phyloP scores from a whole-genome alignment of 2,329 filamentous ascomycete genomes.

The Myotisia sp. region DNA sequence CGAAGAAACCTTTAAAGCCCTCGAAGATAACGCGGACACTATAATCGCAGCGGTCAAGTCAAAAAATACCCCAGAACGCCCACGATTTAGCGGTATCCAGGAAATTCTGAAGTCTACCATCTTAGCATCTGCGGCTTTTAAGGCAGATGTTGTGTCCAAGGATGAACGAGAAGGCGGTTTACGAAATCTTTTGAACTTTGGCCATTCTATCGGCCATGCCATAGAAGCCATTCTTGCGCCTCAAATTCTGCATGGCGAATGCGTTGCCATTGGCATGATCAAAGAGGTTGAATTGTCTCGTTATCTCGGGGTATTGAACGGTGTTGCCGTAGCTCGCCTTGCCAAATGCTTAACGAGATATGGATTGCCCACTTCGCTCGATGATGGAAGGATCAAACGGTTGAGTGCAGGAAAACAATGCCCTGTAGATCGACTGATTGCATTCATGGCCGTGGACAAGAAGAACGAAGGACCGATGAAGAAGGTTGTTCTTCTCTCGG shows the following conservation, averaged over 20 bases:
- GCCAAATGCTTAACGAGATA: constrained; percentile 93
- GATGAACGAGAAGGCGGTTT: constrained; percentile 91
- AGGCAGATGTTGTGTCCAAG: constrained; percentile 83
- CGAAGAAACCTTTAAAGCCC: constrained; percentile 65
- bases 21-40: constrained; percentile 66
- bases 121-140: constrained; percentile 78
- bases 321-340: constrained; percentile 75
- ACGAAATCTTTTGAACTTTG: constrained; percentile 90
- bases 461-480: constrained; percentile 94
- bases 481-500: constrained; percentile 84
- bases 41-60: constrained; percentile 61
- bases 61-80: constrained; percentile 40
- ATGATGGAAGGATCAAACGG: constrained; percentile 68
- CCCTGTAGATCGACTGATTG: constrained; percentile 67
- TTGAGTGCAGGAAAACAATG: constrained; percentile 78
- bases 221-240: constrained; percentile 91
- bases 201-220: constrained; percentile 93
- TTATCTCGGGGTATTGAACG: constrained; percentile 70
- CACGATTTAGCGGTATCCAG: constrained; percentile 55
- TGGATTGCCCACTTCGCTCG: constrained; percentile 68
- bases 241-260: constrained; percentile 88
- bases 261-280: constrained; percentile 95
- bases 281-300: constrained; percentile 91
- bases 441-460: constrained; percentile 96
- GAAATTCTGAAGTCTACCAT: constrained; percentile 64